A percentile compares a stretch with the other conserved stretches of the same genome.
Evolutionary conservation across 2,329 filamentous ascomycete species (phyloP).

Genomic region (Neoscytalidium dimidiatum): DNA sequence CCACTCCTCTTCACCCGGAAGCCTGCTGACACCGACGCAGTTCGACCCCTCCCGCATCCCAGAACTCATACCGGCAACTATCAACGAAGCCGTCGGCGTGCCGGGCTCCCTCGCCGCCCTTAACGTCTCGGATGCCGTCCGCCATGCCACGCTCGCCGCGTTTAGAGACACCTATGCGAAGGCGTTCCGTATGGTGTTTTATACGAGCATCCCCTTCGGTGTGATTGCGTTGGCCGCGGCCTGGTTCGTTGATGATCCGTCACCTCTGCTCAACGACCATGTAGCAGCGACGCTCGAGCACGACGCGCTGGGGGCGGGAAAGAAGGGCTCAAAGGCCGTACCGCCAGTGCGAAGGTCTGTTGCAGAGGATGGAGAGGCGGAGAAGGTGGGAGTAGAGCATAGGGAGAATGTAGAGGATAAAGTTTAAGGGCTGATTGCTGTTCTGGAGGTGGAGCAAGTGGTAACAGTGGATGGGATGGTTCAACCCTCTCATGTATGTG

Average conservation of each 20-base stretch:
- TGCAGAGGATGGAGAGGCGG: not conserved
- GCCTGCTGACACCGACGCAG: too few species aligned
- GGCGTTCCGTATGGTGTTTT: conserved; percentile 29
- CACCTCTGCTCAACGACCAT: conserved; percentile 34
- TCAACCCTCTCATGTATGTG: too few species aligned
- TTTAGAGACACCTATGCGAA: conserved; percentile 34
- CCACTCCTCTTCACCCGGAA: too few species aligned
- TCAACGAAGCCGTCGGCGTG: conserved; percentile 33
- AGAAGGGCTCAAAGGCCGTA: not conserved
- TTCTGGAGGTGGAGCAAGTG: too few species aligned
- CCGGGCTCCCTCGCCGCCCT: conserved; percentile 22
- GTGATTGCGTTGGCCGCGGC: conserved; percentile 25
- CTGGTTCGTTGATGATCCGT: conserved; percentile 30
- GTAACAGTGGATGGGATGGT: too few species aligned
- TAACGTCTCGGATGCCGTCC: conserved; percentile 21
- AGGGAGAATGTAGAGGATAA: not conserved
- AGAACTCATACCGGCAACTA: conserved; percentile 31
- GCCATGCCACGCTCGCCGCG: conserved; percentile 24
- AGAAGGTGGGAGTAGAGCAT: not conserved
- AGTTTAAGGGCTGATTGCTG: too few species aligned
- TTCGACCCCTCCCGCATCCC: not conserved
- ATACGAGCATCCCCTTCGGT: conserved; percentile 29
- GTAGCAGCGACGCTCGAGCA: conserved; percentile 33
- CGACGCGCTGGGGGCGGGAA: conserved; percentile 21
- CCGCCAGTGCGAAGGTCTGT: not conserved